Percentiles rank a stretch among this genome's conserved stretches.
These are phyloP conservation scores for Solanum ossicruentum DNA, from an alignment of 257 asterid species.

Conservation along the genomic window DNA sequence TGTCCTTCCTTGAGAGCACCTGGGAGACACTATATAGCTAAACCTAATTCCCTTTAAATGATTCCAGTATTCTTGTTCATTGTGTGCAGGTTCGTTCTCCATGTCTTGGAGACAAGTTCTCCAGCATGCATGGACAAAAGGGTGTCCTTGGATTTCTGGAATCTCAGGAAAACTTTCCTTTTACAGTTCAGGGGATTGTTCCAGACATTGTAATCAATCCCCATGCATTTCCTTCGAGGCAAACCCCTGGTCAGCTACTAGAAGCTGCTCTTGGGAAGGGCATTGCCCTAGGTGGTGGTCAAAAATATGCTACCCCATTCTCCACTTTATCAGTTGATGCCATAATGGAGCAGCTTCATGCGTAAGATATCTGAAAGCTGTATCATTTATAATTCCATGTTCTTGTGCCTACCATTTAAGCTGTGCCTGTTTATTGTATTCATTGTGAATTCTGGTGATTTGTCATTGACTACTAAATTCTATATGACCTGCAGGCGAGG, in stretches of 20 bases:
- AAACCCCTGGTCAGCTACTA: constrained; percentile 91
- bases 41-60: neutral
- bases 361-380: constrained; percentile 21
- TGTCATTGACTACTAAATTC: neutral
- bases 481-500: constrained; percentile 43
- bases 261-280: constrained; percentile 90
- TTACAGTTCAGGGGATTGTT: constrained; percentile 73
- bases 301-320: constrained; percentile 84
- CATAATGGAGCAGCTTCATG: constrained; percentile 66
- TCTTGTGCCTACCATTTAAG: neutral
- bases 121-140: constrained; percentile 98
- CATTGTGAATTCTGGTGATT: neutral
- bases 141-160: constrained; percentile 92
- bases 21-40: neutral
- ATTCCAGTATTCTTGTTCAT: neutral
- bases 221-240: constrained; percentile 94
- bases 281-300: constrained; percentile 68
- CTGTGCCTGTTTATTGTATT: neutral
- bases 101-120: constrained; percentile 82
- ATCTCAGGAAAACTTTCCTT: constrained; percentile 83
- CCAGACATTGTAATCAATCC: constrained; percentile 95
- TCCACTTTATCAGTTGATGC: constrained; percentile 66
- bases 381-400: neutral
- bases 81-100: constrained; percentile 82
- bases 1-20: neutral